Conservation (phyloP, 768 basidiomycete genomes). For the Hirschioporus abietinus region DNA sequence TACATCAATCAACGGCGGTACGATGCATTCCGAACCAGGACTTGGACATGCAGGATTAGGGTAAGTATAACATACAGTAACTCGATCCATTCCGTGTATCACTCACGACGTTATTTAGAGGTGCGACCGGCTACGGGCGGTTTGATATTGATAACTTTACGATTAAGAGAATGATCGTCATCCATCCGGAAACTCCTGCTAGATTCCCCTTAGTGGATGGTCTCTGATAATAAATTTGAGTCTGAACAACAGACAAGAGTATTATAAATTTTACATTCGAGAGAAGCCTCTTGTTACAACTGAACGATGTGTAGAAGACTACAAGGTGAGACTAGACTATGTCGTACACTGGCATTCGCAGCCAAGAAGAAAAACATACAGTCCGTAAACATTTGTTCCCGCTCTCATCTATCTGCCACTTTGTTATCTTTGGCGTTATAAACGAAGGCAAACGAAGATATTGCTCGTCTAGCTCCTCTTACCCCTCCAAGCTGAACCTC, state of each 20-base stretch:
- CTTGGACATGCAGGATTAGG: conserved; percentile 39
- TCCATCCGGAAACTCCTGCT: conserved; percentile 27
- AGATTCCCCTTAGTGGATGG: neutral
- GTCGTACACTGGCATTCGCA: neutral
- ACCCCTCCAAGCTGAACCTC: conserved; percentile 34
- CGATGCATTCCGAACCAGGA: conserved; percentile 38
- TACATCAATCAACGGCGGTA: conserved; percentile 50
- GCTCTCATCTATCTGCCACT: neutral
- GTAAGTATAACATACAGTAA: conserved; percentile 26
- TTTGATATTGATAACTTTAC: conserved; percentile 50
- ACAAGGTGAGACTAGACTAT: neutral
- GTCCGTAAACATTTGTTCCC: neutral
- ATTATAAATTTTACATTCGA: neutral
- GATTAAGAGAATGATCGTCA: conserved; percentile 36
- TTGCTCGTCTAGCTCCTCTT: conserved; percentile 16
- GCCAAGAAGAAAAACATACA: neutral
- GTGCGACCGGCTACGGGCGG: conserved; percentile 42
- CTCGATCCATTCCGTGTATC: neutral
- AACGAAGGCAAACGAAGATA: neutral
- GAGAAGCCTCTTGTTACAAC: neutral
- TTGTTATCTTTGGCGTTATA: neutral
- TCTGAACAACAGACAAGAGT: neutral
- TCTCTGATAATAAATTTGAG: neutral
- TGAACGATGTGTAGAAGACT: neutral
- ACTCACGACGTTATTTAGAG: conserved; percentile 14